Conservation (phyloP, 1,139 yeast species). For the Suhomyces kunorum region DNA sequence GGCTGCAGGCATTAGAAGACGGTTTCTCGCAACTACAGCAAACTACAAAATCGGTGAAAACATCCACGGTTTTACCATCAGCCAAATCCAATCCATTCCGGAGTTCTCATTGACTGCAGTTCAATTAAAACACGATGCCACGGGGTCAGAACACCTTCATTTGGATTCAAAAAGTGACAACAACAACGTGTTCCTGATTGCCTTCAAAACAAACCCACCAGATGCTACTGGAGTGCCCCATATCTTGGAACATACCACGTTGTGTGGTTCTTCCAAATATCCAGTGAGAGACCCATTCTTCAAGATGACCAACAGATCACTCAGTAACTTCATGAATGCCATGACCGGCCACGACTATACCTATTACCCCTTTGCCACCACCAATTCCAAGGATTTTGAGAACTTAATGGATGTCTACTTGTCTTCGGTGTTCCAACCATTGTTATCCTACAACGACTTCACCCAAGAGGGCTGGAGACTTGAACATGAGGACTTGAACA, state of each 20-base stretch:
- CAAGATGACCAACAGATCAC: constrained; percentile 85
- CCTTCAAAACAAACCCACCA: constrained; percentile 93
- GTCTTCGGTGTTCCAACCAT: constrained; percentile 84
- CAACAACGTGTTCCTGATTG: constrained; percentile 86
- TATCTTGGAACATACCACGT: constrained; percentile 89
- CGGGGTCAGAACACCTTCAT: constrained; percentile 84
- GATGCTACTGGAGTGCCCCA: constrained; percentile 95
- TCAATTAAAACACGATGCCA: constrained; percentile 60
- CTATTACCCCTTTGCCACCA: constrained; percentile 93
- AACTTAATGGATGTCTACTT: constrained; percentile 87
- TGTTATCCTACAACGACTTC: constrained; percentile 77
- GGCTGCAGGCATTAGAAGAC: not conserved
- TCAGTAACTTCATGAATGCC: constrained; percentile 97
- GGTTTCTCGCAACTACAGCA: constrained; percentile 8
- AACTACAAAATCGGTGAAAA: constrained; percentile 66
- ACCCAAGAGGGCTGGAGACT: constrained; percentile 98
- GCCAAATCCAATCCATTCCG: constrained; percentile 68
- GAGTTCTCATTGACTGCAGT: constrained; percentile 83
- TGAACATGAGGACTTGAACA: constrained; percentile 66
- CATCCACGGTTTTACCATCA: constrained; percentile 64
- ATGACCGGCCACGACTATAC: constrained; percentile 98
- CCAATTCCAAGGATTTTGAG: constrained; percentile 76
- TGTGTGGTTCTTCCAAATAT: constrained; percentile 87
- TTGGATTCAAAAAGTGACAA: constrained; percentile 72
- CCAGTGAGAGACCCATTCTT: constrained; percentile 98